A percentile compares a stretch with the other conserved stretches of the same genome.
phyloP scores from a whole-genome alignment of 2,329 filamentous ascomycete species.

The Juglanconis juglandina region DNA sequence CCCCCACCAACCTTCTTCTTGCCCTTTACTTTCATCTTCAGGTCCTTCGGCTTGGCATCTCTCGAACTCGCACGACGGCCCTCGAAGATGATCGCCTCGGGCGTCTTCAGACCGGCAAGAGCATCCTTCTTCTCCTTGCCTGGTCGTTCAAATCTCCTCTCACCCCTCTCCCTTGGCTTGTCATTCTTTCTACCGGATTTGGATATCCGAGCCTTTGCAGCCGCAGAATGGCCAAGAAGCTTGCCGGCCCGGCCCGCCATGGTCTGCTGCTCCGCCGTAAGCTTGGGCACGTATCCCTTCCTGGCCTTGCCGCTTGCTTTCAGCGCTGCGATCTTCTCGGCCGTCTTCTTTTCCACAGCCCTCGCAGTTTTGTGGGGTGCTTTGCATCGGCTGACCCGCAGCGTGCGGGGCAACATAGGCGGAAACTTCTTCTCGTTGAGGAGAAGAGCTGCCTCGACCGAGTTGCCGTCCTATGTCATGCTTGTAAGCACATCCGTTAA shows the following conservation, averaged over 20 bases:
- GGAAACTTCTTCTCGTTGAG: slow-evolving; percentile 90
- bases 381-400: slow-evolving; percentile 85
- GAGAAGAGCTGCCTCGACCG: slow-evolving; percentile 85
- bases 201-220: slow-evolving; percentile 32
- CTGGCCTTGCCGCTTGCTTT: slow-evolving; percentile 26
- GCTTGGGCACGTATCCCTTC: slow-evolving; percentile 63
- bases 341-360: slow-evolving; percentile 49
- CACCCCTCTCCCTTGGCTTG: slow-evolving; percentile 5
- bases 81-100: slow-evolving; percentile 76
- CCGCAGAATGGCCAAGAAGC: slow-evolving; percentile 66
- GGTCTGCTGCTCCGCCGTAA: slow-evolving; percentile 66
- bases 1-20: slow-evolving; percentile 38
- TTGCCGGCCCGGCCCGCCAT: slow-evolving; percentile 70
- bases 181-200: slow-evolving; percentile 4
- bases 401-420: slow-evolving; percentile 82
- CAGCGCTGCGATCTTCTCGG: slow-evolving; percentile 20
- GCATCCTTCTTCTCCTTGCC: slow-evolving; percentile 17
- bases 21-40: slow-evolving; percentile 57
- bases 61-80: slow-evolving; percentile 69
- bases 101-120: slow-evolving; percentile 50
- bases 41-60: slow-evolving; percentile 60
- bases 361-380: slow-evolving; percentile 60
- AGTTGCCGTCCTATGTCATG: slow-evolving; percentile 64
- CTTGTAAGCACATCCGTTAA: neutral
- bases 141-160: neutral